These are phyloP conservation scores for Phytopythium ostracodes DNA, from an alignment of 352 stramenopile species.

Conservation along the genomic window DNA sequence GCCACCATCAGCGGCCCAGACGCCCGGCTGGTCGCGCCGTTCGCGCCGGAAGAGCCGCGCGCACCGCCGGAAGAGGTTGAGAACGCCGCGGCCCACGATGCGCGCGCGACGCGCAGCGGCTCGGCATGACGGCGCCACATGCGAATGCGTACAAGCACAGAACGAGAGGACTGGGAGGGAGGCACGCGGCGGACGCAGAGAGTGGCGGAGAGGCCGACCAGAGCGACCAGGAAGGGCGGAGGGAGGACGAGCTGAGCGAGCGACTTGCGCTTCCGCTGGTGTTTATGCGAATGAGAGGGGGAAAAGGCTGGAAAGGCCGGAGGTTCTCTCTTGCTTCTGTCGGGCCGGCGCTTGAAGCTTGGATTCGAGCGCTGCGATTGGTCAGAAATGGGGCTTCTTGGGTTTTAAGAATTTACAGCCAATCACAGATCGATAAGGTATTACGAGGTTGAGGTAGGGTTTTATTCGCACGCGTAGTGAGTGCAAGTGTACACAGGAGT, in stretches of 20 bases:
- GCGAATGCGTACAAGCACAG: background rate
- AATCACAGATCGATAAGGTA: background rate
- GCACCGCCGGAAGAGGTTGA: background rate
- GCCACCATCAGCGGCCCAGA: background rate
- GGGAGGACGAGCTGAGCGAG: too few relatives aligned
- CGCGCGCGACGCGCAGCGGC: conserved; percentile 2
- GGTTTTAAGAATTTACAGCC: background rate
- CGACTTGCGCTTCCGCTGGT: background rate
- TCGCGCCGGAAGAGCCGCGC: background rate
- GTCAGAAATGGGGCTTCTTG: background rate
- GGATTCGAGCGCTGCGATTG: background rate
- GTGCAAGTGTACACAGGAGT: background rate
- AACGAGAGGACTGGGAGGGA: background rate
- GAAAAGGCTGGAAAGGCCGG: background rate
- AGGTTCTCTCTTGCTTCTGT: background rate
- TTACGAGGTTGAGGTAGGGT: too few relatives aligned
- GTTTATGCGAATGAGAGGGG: background rate
- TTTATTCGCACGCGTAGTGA: background rate
- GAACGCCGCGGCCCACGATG: background rate
- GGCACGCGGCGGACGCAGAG: background rate
- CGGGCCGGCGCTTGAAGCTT: background rate
- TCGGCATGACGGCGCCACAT: conserved; percentile 7
- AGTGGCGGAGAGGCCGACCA: background rate
- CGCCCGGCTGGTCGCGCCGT: background rate
- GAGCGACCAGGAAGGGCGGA: too few relatives aligned